A percentile compares a stretch with the other conserved stretches of the same genome.
Conservation (phyloP, 1,284 basidiomycete species). For the Tetrapyrgos nigripes region DNA sequence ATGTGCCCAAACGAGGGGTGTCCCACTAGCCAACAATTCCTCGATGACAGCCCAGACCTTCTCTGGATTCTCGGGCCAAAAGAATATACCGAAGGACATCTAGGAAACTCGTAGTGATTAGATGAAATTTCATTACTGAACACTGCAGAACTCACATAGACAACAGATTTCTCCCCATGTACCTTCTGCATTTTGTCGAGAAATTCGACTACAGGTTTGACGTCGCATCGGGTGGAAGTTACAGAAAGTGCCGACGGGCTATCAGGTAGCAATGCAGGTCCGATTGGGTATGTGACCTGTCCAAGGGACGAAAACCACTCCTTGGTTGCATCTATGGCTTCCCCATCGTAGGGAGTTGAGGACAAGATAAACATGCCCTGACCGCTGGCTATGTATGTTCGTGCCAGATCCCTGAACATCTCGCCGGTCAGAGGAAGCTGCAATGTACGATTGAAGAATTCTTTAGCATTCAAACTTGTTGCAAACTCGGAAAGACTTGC, state of each 20-base stretch:
- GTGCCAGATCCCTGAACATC: background rate
- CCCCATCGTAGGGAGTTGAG: slow-evolving; percentile 2
- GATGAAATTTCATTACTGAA: too few relatives aligned
- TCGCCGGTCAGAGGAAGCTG: background rate
- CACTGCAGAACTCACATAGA: background rate
- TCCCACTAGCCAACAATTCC: background rate
- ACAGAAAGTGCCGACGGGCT: background rate
- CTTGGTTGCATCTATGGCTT: background rate
- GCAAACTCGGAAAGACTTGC: background rate
- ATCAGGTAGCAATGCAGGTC: slow-evolving; percentile 3
- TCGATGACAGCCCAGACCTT: background rate
- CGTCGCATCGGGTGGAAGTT: background rate
- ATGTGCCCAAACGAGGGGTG: background rate
- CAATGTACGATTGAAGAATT: background rate
- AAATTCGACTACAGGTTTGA: background rate
- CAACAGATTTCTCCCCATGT: background rate
- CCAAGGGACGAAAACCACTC: slow-evolving; percentile 5
- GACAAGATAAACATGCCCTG: slow-evolving; percentile 5
- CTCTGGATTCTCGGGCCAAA: background rate
- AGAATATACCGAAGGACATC: background rate
- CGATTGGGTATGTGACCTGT: slow-evolving; percentile 4
- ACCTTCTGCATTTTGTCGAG: background rate
- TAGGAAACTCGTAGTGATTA: background rate
- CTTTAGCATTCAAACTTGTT: background rate
- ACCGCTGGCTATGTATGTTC: background rate